Conservation (phyloP, 2,329 filamentous ascomycete species). For the Aspergillus tamarii region DNA sequence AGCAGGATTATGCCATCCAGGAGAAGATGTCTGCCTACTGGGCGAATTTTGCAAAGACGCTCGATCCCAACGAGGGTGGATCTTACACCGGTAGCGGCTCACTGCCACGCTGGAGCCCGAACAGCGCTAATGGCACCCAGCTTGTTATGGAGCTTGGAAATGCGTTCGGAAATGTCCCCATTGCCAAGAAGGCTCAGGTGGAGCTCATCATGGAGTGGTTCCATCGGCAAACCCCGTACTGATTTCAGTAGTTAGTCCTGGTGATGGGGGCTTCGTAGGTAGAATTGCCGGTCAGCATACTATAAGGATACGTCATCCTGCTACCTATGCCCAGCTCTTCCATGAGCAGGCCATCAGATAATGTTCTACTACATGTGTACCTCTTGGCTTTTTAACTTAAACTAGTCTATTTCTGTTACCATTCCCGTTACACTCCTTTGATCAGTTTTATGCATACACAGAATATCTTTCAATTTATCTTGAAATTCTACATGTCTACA, state of each 20-base stretch:
- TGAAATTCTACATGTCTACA: no score
- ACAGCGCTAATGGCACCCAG: conserved; percentile 24
- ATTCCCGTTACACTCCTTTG: not conserved
- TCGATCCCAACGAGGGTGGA: conserved; percentile 28
- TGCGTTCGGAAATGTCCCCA: conserved; percentile 23
- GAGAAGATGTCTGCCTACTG: conserved; percentile 38
- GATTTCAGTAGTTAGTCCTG: not conserved
- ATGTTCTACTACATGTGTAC: not conserved
- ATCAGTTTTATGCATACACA: not conserved
- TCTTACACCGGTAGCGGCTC: conserved; percentile 23
- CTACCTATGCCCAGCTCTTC: not conserved
- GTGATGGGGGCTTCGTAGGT: no score
- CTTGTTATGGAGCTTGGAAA: conserved; percentile 28
- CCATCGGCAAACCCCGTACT: conserved; percentile 17
- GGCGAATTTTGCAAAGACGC: conserved; percentile 40
- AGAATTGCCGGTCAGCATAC: not conserved
- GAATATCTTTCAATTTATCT: no score
- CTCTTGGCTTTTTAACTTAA: fast-evolving
- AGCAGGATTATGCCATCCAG: conserved; percentile 16
- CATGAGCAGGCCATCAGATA: not conserved
- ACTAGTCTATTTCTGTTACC: not conserved
- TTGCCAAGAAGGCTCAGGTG: conserved; percentile 23
- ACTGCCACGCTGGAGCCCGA: conserved; percentile 23
- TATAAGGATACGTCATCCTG: not conserved
- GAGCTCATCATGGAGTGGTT: conserved; percentile 28